phyloP scores from a whole-genome alignment of 2,329 filamentous ascomycete species.

The Sporothrix dimorphospora region DNA sequence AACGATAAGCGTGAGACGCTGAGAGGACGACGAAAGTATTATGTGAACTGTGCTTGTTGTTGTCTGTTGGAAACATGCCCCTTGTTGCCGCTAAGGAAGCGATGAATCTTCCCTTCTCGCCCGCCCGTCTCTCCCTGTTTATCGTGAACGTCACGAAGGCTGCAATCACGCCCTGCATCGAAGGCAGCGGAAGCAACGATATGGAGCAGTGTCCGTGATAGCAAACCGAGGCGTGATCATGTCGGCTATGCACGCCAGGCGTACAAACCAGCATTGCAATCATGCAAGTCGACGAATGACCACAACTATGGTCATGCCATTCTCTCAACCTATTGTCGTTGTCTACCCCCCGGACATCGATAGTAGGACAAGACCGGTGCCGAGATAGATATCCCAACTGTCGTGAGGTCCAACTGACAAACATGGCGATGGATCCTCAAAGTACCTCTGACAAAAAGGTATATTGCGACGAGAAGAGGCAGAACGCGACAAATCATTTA shows the following conservation, averaged over 20 bases:
- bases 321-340: not conserved
- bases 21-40: too few relatives aligned
- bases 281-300: conserved; percentile 4
- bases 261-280: not conserved
- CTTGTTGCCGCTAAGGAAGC: not conserved
- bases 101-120: not conserved
- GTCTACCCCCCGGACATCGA: not conserved
- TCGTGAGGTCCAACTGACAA: not conserved
- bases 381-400: not conserved
- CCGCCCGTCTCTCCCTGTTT: too few relatives aligned
- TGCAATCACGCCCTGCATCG: too few relatives aligned
- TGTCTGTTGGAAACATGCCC: not conserved
- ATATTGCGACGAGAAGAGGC: not conserved
- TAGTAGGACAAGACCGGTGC: not conserved
- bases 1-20: conserved; percentile 8
- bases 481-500: too few relatives aligned
- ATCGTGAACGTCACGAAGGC: too few relatives aligned
- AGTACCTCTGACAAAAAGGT: conserved; percentile 14
- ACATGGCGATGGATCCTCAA: not conserved
- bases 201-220: not conserved
- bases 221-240: not conserved
- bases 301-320: not conserved
- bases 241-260: not conserved
- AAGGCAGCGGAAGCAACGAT: too few relatives aligned
- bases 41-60: not conserved